phyloP scores from a whole-genome alignment of 2,329 filamentous ascomycete species.

The Cladophialophora carrionii region DNA sequence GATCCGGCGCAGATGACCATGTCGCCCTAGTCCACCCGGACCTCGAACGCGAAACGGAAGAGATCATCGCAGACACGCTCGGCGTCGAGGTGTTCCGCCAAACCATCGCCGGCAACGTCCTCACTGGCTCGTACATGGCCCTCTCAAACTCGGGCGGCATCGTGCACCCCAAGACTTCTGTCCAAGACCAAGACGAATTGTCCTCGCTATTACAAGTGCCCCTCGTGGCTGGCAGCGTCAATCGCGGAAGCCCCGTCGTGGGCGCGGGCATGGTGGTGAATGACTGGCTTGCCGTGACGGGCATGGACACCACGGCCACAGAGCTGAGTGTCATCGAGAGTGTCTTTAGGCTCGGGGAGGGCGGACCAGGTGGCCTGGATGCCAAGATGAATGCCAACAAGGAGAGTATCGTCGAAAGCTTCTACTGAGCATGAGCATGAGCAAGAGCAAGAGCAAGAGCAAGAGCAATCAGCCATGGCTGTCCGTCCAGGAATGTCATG shows the following conservation, averaged over 20 bases:
- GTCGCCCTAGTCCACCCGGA: conserved; percentile 96
- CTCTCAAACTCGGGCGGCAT: conserved; percentile 94
- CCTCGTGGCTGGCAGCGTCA: conserved; percentile 90
- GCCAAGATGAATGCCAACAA: conserved; percentile 74
- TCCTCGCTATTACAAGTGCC: conserved; percentile 92
- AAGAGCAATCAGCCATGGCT: background rate
- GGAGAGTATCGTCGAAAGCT: conserved; percentile 98
- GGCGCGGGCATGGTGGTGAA: conserved; percentile 96
- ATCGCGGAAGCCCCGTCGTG: conserved; percentile 91
- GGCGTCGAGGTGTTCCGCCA: conserved; percentile 69
- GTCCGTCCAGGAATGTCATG: background rate
- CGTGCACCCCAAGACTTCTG: conserved; percentile 94
- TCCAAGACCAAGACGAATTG: conserved; percentile 97
- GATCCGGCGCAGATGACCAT: conserved; percentile 64
- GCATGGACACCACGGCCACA: conserved; percentile 93
- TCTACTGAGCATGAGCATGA: conserved; percentile 65
- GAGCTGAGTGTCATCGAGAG: conserved; percentile 95
- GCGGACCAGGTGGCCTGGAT: conserved; percentile 66
- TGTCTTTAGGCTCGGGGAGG: conserved; percentile 92
- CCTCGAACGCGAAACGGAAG: conserved; percentile 95
- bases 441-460: background rate
- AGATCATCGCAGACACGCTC: conserved; percentile 92
- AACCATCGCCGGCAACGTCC: conserved; percentile 94
- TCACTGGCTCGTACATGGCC: conserved; percentile 95
- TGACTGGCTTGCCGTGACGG: conserved; percentile 95